phyloP scores from a whole-genome alignment of 306 rosid genomes.

The Gastrolobium bilobum region DNA sequence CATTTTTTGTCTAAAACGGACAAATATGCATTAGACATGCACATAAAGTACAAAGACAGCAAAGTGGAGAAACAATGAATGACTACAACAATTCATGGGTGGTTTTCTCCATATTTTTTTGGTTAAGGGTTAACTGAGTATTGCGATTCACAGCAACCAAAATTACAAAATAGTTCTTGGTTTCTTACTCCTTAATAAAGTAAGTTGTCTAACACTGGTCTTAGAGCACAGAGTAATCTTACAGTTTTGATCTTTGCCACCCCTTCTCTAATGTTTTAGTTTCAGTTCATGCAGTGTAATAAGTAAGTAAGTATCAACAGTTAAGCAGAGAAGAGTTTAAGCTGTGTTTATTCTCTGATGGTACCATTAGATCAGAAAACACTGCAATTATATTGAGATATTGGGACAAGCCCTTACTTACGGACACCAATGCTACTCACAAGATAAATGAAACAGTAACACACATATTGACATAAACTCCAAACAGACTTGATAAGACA shows the following conservation, averaged over 20 bases:
- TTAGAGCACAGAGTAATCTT: slow-evolving; percentile 28
- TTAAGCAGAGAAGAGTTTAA: background rate
- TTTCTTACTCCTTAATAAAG: slow-evolving; percentile 7
- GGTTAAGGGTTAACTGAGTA: slow-evolving; percentile 17
- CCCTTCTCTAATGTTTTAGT: no score
- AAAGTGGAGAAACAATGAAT: slow-evolving; percentile 38
- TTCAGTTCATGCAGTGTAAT: slow-evolving; percentile 4
- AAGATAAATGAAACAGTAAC: no score
- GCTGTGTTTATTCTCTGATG: background rate
- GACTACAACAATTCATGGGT: slow-evolving; percentile 2
- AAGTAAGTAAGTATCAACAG: background rate
- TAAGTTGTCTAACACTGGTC: background rate
- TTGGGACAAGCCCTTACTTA: no score
- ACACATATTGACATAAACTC: no score
- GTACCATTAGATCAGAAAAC: no score
- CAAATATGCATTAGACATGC: background rate
- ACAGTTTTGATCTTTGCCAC: background rate
- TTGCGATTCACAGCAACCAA: slow-evolving; percentile 4
- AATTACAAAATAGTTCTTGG: background rate
- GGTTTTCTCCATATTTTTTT: slow-evolving; percentile 23
- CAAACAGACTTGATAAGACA: no score
- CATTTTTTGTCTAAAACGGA: slow-evolving; percentile 3
- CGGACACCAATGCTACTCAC: no score
- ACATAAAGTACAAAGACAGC: slow-evolving; percentile 14
- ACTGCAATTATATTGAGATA: no score